Conservation (phyloP, 2,329 filamentous ascomycete genomes). For the Hawksworthiomyces lignivorus region DNA sequence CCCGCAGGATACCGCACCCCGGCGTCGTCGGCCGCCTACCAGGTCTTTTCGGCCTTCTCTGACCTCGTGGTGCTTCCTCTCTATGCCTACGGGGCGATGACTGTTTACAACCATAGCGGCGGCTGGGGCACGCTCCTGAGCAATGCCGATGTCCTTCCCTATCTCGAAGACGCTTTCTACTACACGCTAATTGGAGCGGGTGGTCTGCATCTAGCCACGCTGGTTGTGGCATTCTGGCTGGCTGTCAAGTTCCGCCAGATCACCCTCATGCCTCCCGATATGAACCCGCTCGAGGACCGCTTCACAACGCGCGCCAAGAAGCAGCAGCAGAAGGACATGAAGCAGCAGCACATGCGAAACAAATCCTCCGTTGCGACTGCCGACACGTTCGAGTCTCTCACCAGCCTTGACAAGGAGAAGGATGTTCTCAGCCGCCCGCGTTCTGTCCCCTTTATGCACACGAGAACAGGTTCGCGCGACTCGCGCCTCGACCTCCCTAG, state of each 20-base stretch:
- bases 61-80: conserved; percentile 53
- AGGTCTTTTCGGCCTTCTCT: conserved; percentile 69
- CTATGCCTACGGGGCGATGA: conserved; percentile 47
- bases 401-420: conserved; percentile 48
- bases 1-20: conserved; percentile 65
- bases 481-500: conserved; percentile 48
- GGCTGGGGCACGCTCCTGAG: conserved; percentile 63
- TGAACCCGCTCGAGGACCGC: conserved; percentile 88
- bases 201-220: conserved; percentile 62
- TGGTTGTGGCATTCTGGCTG: conserved; percentile 67
- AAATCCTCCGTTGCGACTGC: conserved; percentile 47
- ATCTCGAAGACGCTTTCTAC: conserved; percentile 60
- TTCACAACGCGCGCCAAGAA: conserved; percentile 57
- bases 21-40: conserved; percentile 78
- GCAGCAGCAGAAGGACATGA: conserved; percentile 2
- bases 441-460: conserved; percentile 73
- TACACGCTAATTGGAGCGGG: conserved; percentile 57
- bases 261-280: conserved; percentile 73
- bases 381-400: conserved; percentile 23
- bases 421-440: conserved; percentile 37
- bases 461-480: conserved; percentile 55
- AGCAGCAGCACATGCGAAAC: conserved; percentile 62
- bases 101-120: conserved; percentile 34
- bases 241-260: conserved; percentile 77
- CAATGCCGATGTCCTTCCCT: conserved; percentile 44